Percentiles rank a stretch among this genome's conserved stretches.
phyloP scores from a whole-genome alignment of 2,329 filamentous ascomycete genomes.

The Cytospora schulzeri region DNA sequence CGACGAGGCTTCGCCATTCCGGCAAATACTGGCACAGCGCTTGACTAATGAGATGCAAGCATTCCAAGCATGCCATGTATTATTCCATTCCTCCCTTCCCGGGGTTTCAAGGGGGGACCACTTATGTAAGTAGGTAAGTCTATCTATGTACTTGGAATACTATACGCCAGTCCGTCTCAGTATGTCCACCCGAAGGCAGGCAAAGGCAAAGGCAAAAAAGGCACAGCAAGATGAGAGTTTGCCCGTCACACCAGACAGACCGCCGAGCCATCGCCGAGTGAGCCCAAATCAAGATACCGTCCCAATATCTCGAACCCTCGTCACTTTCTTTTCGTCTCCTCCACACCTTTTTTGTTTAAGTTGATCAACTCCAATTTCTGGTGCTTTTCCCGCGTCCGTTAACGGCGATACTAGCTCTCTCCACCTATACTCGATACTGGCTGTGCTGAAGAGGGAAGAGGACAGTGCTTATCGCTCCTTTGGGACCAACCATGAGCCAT shows the following conservation, averaged over 20 bases:
- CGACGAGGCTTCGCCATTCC: conserved; percentile 14
- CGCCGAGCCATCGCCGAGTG: conserved; percentile 18
- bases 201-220: not conserved
- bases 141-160: not conserved
- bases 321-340: not conserved
- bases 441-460: not conserved
- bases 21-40: not conserved
- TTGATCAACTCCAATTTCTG: conserved; percentile 14
- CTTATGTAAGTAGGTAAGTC: too few relatives aligned
- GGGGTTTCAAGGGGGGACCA: too few relatives aligned
- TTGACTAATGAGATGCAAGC: conserved; percentile 1
- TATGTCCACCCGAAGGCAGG: not conserved
- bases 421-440: conserved; percentile 18
- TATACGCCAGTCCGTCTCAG: not conserved
- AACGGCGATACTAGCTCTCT: conserved; percentile 19
- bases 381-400: conserved; percentile 17
- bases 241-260: conserved; percentile 2
- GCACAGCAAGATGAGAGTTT: not conserved
- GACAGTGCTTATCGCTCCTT: conserved; percentile 14
- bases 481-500: not conserved
- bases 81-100: not conserved
- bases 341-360: conserved; percentile 2
- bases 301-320: not conserved
- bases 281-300: not conserved
- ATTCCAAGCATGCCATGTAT: too few relatives aligned